These are phyloP conservation scores for Phytophthora litchii DNA, from an alignment of 352 stramenopile genomes.

Conservation along the genomic window DNA sequence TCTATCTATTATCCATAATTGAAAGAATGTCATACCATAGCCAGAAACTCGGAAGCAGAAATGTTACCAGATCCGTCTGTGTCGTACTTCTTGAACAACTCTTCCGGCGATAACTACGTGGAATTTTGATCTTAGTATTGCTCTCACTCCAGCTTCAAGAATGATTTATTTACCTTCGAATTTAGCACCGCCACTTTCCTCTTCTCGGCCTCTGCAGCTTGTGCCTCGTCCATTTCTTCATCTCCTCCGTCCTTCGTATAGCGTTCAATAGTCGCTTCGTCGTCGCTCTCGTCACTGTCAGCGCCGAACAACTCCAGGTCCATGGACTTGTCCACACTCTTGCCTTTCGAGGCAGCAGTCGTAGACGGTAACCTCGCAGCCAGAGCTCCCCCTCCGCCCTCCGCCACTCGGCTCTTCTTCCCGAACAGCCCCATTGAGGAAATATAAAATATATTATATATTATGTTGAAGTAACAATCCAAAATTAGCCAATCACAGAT, in stretches of 20 bases:
- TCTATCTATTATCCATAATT: background rate
- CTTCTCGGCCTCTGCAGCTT: conserved; percentile 46
- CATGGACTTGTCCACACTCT: conserved; percentile 16
- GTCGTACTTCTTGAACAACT: conserved; percentile 94
- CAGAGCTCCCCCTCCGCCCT: conserved; percentile 34
- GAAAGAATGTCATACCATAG: conserved; percentile 53
- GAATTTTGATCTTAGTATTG: background rate
- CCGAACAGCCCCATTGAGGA: conserved; percentile 48
- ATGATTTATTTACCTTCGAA: conserved; percentile 50
- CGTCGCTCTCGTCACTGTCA: conserved; percentile 82
- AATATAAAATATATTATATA: background rate
- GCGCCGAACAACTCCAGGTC: conserved; percentile 70
- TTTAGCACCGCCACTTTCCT: conserved; percentile 72
- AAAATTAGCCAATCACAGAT: conserved; percentile 1
- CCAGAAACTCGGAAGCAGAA: conserved; percentile 91
- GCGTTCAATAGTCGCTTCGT: conserved; percentile 77
- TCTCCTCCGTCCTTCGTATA: conserved; percentile 53
- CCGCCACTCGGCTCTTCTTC: conserved; percentile 39
- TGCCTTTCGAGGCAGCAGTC: conserved; percentile 10
- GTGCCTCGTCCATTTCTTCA: conserved; percentile 28
- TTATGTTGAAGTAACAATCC: conserved; percentile 23
- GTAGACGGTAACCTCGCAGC: conserved; percentile 6
- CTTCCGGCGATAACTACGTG: conserved; percentile 70
- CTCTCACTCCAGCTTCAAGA: background rate
- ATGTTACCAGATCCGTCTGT: conserved; percentile 90